Evolutionary conservation across 2,329 filamentous ascomycete species (phyloP).

Genomic region (Albifimbria verrucaria): DNA sequence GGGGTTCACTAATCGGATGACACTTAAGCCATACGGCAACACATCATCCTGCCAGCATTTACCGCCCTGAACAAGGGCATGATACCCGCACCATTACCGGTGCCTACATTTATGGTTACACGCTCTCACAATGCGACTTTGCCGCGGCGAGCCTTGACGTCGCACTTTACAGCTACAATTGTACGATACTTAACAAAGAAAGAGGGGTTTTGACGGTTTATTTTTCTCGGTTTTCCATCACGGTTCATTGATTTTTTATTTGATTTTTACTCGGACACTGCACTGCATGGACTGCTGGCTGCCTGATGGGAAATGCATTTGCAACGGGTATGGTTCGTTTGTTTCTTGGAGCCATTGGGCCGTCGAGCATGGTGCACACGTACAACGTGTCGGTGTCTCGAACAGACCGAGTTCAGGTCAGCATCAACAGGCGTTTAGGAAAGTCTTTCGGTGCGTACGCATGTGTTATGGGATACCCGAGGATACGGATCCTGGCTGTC

Average conservation of each 20-base stretch:
- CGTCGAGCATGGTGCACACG: not conserved
- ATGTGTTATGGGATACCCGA: not conserved
- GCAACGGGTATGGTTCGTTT: not conserved
- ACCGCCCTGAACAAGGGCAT: constrained; percentile 19
- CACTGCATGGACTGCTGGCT: not conserved
- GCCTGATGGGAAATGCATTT: not conserved
- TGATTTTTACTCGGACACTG: not conserved
- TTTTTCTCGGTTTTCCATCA: too few species aligned
- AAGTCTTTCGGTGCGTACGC: not conserved
- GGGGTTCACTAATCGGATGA: too few species aligned
- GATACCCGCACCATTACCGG: constrained; percentile 25
- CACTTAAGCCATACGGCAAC: not conserved
- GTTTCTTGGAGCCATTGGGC: not conserved
- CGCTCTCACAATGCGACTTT: not conserved
- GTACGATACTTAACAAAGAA: not conserved
- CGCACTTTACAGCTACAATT: not conserved
- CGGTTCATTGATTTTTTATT: too few species aligned
- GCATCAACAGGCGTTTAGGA: not conserved
- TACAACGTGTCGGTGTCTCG: too few species aligned
- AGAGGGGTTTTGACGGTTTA: not conserved
- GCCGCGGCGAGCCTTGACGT: not conserved
- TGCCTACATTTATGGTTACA: constrained; percentile 12
- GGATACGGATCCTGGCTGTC: not conserved
- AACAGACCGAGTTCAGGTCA: too few species aligned
- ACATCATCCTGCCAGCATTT: constrained; percentile 15